These are phyloP conservation scores for Tylopilus vinaceipallidus DNA, from an alignment of 768 basidiomycete genomes.

Conservation along the genomic window DNA sequence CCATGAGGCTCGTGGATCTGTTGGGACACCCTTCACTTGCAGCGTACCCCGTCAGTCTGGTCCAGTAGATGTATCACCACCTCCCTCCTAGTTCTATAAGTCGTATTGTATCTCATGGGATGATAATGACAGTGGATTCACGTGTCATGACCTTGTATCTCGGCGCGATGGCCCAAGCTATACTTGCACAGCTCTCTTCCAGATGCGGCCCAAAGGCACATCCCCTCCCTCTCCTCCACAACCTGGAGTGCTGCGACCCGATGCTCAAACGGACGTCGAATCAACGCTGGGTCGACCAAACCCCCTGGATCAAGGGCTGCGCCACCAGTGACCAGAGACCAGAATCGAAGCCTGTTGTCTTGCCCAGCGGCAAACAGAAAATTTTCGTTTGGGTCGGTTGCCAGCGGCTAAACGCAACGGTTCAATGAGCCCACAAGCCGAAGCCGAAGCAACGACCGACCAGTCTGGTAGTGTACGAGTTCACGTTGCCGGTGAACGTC, in stretches of 20 bases:
- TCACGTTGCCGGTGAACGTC: conserved; percentile 55
- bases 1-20: conserved; percentile 19
- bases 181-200: conserved; percentile 47
- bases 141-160: not conserved
- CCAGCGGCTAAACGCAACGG: conserved; percentile 50
- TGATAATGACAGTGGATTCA: conserved; percentile 2
- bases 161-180: conserved; percentile 43
- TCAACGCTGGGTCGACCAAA: conserved; percentile 22
- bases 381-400: conserved; percentile 52
- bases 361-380: conserved; percentile 70
- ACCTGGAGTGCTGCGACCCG: conserved; percentile 51
- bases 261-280: conserved; percentile 35
- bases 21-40: not conserved
- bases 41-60: not conserved
- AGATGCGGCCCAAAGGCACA: conserved; percentile 53
- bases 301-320: conserved; percentile 19
- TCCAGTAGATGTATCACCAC: not conserved
- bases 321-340: conserved; percentile 62
- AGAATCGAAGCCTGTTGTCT: conserved; percentile 61
- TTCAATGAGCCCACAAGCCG: conserved; percentile 2
- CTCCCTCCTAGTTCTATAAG: conserved; percentile 8
- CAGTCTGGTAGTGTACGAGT: conserved; percentile 47
- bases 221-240: conserved; percentile 37
- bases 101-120: conserved; percentile 5
- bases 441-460: conserved; percentile 37